A percentile compares a stretch with the other conserved stretches of the same genome.
phyloP scores from a whole-genome alignment of 1,139 yeast genomes.

The Taphrina flavorubra region DNA sequence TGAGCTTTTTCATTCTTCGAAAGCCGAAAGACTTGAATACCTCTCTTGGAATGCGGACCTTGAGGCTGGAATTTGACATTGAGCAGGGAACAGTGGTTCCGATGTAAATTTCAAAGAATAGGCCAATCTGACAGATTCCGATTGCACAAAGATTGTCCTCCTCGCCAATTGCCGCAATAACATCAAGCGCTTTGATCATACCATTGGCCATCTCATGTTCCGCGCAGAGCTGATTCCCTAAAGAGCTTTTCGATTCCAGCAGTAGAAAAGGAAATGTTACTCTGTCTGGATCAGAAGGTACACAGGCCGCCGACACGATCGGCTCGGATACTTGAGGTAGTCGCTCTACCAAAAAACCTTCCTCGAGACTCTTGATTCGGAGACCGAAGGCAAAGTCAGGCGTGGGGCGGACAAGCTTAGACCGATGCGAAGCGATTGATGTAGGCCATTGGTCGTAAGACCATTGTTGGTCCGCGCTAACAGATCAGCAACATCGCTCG shows the following conservation, averaged over 20 bases:
- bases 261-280: neutral
- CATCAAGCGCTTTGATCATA: conserved; percentile 7
- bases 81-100: neutral
- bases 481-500: neutral
- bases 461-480: neutral
- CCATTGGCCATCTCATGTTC: conserved; percentile 4
- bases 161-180: neutral
- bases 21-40: neutral
- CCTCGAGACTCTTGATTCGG: neutral
- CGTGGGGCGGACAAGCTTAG: conserved; percentile 2
- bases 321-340: conserved; percentile 9
- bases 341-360: neutral
- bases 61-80: too few species aligned
- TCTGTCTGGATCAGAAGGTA: conserved; percentile 3
- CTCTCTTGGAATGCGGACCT: neutral
- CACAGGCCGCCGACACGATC: neutral
- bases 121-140: conserved; percentile 11
- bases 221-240: neutral
- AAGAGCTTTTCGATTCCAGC: neutral
- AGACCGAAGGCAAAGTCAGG: conserved; percentile 17
- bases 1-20: neutral
- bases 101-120: neutral
- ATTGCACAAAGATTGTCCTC: neutral
- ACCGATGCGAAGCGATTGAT: neutral
- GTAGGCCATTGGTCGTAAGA: neutral